Conservation (phyloP, 805 yeast genomes). For the Metschnikowia peoriensis region DNA sequence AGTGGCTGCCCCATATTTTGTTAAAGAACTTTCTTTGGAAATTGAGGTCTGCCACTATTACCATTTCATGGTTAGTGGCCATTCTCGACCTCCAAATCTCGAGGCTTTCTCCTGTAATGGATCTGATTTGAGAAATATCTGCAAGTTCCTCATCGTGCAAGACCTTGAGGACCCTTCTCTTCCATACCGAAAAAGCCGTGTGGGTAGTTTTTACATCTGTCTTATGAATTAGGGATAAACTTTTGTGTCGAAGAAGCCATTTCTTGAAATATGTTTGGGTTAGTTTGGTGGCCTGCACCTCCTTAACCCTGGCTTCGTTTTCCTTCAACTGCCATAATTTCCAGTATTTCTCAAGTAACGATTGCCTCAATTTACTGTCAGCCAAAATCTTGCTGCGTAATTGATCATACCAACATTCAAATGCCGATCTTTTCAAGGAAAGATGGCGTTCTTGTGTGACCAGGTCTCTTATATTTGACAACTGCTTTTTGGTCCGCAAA, state of each 20-base stretch:
- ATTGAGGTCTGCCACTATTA: slow-evolving; percentile 19
- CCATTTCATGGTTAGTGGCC: slow-evolving; percentile 8
- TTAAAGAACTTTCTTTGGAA: slow-evolving; percentile 22
- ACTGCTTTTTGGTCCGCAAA: slow-evolving; percentile 2
- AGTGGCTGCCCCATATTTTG: background rate
- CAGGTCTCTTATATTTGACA: background rate
- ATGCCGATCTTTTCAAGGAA: slow-evolving; percentile 2
- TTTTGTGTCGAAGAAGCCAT: slow-evolving; percentile 6
- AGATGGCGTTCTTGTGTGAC: background rate
- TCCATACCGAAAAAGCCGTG: background rate
- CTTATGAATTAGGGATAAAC: background rate
- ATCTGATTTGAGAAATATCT: background rate
- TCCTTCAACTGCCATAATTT: slow-evolving; percentile 17
- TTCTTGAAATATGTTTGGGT: background rate
- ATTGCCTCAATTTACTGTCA: background rate
- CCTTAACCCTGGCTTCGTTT: background rate
- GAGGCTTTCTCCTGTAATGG: background rate
- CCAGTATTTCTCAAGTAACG: background rate
- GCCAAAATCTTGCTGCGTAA: slow-evolving; percentile 1
- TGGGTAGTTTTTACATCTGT: background rate
- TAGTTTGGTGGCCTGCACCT: slow-evolving; percentile 4
- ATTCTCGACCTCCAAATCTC: background rate
- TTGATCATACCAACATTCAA: slow-evolving; percentile 6
- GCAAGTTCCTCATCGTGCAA: background rate
- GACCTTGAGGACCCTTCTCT: background rate